A percentile compares a stretch with the other conserved stretches of the same genome.
These are phyloP conservation scores for Borealophlyctis nickersoniae DNA, from an alignment of 192 early-diverging fungal species.

Conservation along the genomic window DNA sequence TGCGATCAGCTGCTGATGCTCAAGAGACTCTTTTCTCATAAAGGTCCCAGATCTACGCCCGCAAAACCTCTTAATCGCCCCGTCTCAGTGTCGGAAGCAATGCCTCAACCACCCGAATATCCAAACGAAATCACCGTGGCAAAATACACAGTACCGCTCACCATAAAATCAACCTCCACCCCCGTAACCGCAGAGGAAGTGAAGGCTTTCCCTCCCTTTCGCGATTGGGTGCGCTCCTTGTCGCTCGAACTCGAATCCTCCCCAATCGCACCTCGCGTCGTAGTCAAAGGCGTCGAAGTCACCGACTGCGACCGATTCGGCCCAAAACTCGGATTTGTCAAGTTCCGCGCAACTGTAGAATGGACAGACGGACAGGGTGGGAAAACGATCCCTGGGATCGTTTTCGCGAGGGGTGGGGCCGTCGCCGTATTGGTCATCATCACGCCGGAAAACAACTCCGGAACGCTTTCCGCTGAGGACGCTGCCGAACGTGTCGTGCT, in stretches of 20 bases:
- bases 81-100: too few relatives aligned
- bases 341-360: slow-evolving; percentile 59
- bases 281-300: slow-evolving; percentile 52
- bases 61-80: too few relatives aligned
- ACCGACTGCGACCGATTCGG: slow-evolving; percentile 74
- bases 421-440: slow-evolving; percentile 71
- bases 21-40: too few relatives aligned
- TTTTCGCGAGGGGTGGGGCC: slow-evolving; percentile 79
- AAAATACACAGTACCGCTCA: too few relatives aligned
- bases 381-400: slow-evolving; percentile 65
- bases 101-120: too few relatives aligned
- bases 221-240: slow-evolving; percentile 52
- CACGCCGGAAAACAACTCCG: slow-evolving; percentile 25
- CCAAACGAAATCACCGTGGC: too few relatives aligned
- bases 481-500: slow-evolving; percentile 59
- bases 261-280: slow-evolving; percentile 25
- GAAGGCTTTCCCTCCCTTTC: slow-evolving; percentile 52
- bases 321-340: slow-evolving; percentile 70
- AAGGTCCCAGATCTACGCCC: too few relatives aligned
- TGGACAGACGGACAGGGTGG: slow-evolving; percentile 56
- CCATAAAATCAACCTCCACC: not conserved
- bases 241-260: slow-evolving; percentile 31
- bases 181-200: slow-evolving; percentile 19
- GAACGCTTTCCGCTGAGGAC: slow-evolving; percentile 1
- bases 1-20: too few relatives aligned